Percentiles rank a stretch among this genome's conserved stretches.
Evolutionary conservation across 2,329 filamentous ascomycete genomes (phyloP).

Genomic region (Alternaria rosae): DNA sequence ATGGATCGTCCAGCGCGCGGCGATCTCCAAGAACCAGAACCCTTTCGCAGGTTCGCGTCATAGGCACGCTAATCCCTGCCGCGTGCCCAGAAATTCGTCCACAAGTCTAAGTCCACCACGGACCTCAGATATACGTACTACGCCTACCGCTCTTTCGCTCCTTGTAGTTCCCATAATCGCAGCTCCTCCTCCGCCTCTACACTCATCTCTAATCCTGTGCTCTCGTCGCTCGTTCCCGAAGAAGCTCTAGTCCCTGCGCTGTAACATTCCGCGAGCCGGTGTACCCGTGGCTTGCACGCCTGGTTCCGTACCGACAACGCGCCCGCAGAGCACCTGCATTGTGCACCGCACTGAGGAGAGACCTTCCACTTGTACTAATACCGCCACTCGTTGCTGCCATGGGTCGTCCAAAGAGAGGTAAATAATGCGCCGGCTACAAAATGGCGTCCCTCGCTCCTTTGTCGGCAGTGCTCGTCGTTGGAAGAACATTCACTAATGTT

Average conservation of each 20-base stretch:
- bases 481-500: slow-evolving; percentile 36
- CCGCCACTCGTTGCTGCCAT: slow-evolving; percentile 34
- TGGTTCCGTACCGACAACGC: slow-evolving; percentile 28
- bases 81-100: slow-evolving; percentile 22
- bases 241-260: slow-evolving; percentile 4
- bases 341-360: slow-evolving; percentile 16
- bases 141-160: slow-evolving; percentile 16
- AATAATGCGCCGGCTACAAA: slow-evolving; percentile 20
- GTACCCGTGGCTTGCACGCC: slow-evolving; percentile 43
- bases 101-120: slow-evolving; percentile 21
- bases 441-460: slow-evolving; percentile 12
- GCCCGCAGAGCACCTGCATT: slow-evolving; percentile 23
- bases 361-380: slow-evolving; percentile 11
- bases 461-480: slow-evolving; percentile 7
- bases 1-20: slow-evolving; percentile 2
- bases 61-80: slow-evolving; percentile 18
- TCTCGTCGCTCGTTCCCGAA: slow-evolving; percentile 34
- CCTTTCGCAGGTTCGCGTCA: slow-evolving; percentile 16
- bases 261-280: slow-evolving; percentile 30
- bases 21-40: slow-evolving; percentile 10
- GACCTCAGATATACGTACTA: slow-evolving; percentile 20
- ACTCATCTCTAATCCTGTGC: slow-evolving; percentile 16
- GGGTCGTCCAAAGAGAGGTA: slow-evolving; percentile 50
- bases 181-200: not conserved
- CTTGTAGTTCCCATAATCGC: not conserved